Evolutionary conservation across 768 basidiomycete species (phyloP).

Genomic region (Termitomyces sp.): DNA sequence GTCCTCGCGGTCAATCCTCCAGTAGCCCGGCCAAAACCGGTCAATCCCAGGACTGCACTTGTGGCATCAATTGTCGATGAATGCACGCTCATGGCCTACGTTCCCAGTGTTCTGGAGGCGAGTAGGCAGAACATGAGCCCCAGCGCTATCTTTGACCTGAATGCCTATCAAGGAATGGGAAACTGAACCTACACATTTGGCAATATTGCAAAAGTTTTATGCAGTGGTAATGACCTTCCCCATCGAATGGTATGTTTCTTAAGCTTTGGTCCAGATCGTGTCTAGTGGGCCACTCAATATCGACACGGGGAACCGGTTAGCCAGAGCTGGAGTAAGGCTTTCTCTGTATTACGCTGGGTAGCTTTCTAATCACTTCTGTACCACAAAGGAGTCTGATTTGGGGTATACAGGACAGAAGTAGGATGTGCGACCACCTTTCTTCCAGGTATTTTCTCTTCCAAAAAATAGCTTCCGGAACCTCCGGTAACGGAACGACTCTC

Average conservation of each 20-base stretch:
- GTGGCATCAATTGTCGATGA: not conserved
- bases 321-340: constrained; percentile 3
- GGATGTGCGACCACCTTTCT: not conserved
- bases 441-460: not conserved
- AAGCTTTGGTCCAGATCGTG: not conserved
- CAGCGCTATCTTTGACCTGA: not conserved
- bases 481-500: not conserved
- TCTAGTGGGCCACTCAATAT: not conserved
- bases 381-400: not conserved
- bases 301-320: constrained; percentile 7
- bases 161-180: not conserved
- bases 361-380: not conserved
- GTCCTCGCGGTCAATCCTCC: not conserved
- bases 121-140: not conserved
- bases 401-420: not conserved
- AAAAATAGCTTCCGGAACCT: not conserved
- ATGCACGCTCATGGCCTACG: constrained; percentile 4
- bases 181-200: not conserved
- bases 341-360: constrained; percentile 3
- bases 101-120: constrained; percentile 7
- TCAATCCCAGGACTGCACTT: not conserved
- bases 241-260: not conserved
- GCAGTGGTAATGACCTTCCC: not conserved
- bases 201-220: not conserved
- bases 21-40: not conserved